Evolutionary conservation across 176 grass and related monocot species (phyloP), one percentile per base, ranked within the genome.

Genomic region (Hsuehochloa calcarea): DNA sequence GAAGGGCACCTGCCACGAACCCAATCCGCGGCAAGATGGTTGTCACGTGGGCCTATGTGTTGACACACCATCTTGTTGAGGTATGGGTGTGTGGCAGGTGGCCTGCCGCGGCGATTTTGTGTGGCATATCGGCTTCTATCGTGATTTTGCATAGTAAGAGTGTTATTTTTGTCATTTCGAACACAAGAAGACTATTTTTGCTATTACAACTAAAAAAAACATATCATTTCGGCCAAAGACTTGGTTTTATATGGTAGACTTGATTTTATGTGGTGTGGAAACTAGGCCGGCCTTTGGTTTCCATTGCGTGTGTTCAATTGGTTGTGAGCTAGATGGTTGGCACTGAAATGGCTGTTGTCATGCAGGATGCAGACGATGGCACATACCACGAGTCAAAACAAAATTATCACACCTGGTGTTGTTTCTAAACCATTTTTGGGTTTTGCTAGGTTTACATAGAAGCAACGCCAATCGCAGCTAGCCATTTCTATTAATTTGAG

Each of bases 381-480:
- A 67, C 49, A 27, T 87, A 51, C 51, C 51, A 19, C 69, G 50
- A 84, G 75, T 79, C 81, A 64, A 73, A 83, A 82, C 9, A 73
- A 83, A 90, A 47, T 49, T 13, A 27, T 0, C 16, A 71, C 20
- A 8, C 34, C 25, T 77, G 80, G 59, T 56, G 39, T 55, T 43
- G 54, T 80, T 74, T 82, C 39, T 58, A 74, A 82, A 47, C 85
- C 39, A 68, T 65, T 17, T 65, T 15, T 87, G 16, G 38, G 1
- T 20, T 73, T 74, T 74, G 49, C 58, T 74, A 90, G 61, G 41
- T 73, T 50, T 85, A 68, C 40, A 80, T 74, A 37, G 38, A 71
- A 63, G 65, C 54, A 55, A 70, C 43, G 14, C 10, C 37, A 45
- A 62, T 86, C 23, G 38, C 15, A 61, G 58, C 27, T 82, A 14